These are phyloP conservation scores for Cochlearia excelsa DNA, from an alignment of 345 rosid genomes.

Conservation along the genomic window DNA sequence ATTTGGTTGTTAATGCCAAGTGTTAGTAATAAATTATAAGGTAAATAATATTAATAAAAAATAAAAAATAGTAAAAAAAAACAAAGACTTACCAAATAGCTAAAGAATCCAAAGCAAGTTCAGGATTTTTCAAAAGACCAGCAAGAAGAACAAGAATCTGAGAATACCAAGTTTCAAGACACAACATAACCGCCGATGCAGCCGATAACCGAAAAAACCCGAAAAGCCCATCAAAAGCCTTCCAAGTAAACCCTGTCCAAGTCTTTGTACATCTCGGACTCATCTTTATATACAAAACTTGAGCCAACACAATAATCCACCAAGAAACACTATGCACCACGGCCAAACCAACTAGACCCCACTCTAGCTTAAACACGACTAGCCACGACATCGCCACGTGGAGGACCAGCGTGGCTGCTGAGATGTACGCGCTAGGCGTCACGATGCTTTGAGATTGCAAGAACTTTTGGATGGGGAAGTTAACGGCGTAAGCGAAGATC, in stretches of 20 bases:
- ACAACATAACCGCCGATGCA: slow-evolving; percentile 63
- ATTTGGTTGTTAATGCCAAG: no score
- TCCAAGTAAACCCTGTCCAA: slow-evolving; percentile 53
- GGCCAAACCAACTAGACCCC: slow-evolving; percentile 52
- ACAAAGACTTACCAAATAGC: slow-evolving; percentile 43
- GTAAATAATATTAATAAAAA: not conserved
- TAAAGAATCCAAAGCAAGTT: slow-evolving; percentile 55
- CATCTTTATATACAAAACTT: slow-evolving; percentile 48
- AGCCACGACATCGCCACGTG: slow-evolving; percentile 57
- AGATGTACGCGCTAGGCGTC: slow-evolving; percentile 61
- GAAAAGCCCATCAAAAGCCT: slow-evolving; percentile 54
- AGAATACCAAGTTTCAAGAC: slow-evolving; percentile 59
- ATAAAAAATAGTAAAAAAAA: no score
- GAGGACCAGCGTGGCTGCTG: slow-evolving; percentile 42
- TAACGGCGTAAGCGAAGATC: slow-evolving; percentile 62
- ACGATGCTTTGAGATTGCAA: slow-evolving; percentile 66
- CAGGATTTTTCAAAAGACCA: slow-evolving; percentile 57
- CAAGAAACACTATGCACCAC: slow-evolving; percentile 51
- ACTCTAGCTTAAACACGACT: slow-evolving; percentile 38
- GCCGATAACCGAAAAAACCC: slow-evolving; percentile 51
- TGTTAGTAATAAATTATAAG: not conserved
- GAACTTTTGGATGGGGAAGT: slow-evolving; percentile 65
- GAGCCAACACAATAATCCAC: slow-evolving; percentile 57
- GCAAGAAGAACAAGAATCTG: slow-evolving; percentile 60
- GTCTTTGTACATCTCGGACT: slow-evolving; percentile 45